These are phyloP conservation scores for Aspergillus nidulans DNA, from an alignment of 495 filamentous ascomycete species.

Conservation along the genomic window DNA sequence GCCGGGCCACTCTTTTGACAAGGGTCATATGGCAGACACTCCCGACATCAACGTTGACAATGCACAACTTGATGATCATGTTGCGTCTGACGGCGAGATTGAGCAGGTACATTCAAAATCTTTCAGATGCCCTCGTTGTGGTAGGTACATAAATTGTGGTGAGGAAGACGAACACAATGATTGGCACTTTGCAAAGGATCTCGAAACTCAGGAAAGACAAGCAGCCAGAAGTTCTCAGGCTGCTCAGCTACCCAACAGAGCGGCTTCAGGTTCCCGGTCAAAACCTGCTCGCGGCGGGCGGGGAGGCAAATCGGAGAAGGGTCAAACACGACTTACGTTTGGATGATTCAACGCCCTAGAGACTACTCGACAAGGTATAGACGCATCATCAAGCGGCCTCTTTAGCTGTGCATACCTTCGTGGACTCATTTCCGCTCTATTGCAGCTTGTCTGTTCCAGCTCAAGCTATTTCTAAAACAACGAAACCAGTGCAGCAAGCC, in stretches of 20 bases:
- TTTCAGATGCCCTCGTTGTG: constrained; percentile 65
- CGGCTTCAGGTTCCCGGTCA: constrained; percentile 28
- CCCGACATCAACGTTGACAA: neutral
- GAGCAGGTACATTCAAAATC: constrained; percentile 9
- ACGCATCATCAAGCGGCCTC: neutral
- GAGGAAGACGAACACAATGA: constrained; percentile 77
- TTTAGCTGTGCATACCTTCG: neutral
- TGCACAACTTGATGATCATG: constrained; percentile 19
- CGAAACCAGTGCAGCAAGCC: neutral
- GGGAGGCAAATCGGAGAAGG: constrained; percentile 61
- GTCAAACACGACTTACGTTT: constrained; percentile 72
- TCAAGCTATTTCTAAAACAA: neutral
- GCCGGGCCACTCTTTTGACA: constrained; percentile 2
- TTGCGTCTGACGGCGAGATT: constrained; percentile 24
- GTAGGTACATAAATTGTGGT: constrained; percentile 47
- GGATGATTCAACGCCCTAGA: too few relatives aligned
- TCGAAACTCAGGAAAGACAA: constrained; percentile 59
- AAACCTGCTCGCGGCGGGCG: constrained; percentile 28
- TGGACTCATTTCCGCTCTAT: neutral
- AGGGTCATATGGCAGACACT: neutral
- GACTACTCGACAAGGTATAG: too few relatives aligned
- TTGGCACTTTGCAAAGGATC: constrained; percentile 91
- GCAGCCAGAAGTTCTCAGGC: constrained; percentile 23
- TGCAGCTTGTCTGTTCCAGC: neutral
- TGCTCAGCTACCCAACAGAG: constrained; percentile 15